Conservation (phyloP, 208 protist species). For the Wallacemonas sp. region DNA sequence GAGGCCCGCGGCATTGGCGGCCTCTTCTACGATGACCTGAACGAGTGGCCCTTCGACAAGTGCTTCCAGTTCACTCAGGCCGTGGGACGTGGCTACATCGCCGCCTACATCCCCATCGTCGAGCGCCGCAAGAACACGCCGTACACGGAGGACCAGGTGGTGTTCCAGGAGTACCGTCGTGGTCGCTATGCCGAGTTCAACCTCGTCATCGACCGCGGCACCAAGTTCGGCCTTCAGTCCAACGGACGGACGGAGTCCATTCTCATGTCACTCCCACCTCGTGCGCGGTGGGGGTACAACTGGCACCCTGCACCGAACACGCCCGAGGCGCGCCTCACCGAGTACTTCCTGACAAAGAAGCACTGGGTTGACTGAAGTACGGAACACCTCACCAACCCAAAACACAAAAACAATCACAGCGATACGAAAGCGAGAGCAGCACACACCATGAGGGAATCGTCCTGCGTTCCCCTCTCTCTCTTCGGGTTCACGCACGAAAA, state of each 20-base stretch:
- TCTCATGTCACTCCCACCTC: slow-evolving; percentile 84
- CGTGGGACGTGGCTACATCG: slow-evolving; percentile 49
- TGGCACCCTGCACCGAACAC: slow-evolving; percentile 29
- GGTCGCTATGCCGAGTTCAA: slow-evolving; percentile 88
- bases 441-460: too few species aligned
- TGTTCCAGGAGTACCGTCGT: slow-evolving; percentile 83
- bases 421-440: too few species aligned
- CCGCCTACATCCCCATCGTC: slow-evolving; percentile 75
- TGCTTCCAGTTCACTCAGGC: slow-evolving; percentile 62
- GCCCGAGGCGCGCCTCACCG: slow-evolving; percentile 33
- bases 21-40: slow-evolving; percentile 86
- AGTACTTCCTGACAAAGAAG: slow-evolving; percentile 33
- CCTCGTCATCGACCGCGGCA: slow-evolving; percentile 62
- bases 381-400: not conserved
- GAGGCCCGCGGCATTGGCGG: slow-evolving; percentile 85
- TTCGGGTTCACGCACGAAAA: too few species aligned
- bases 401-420: too few species aligned
- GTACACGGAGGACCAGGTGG: slow-evolving; percentile 44
- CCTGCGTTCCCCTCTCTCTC: too few species aligned
- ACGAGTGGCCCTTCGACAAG: slow-evolving; percentile 42
- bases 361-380: slow-evolving; percentile 23
- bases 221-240: slow-evolving; percentile 88
- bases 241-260: slow-evolving; percentile 85
- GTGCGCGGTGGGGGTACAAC: slow-evolving; percentile 43
- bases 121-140: slow-evolving; percentile 32